phyloP scores from a whole-genome alignment of 768 basidiomycete species.

The Lentinula sp. region DNA sequence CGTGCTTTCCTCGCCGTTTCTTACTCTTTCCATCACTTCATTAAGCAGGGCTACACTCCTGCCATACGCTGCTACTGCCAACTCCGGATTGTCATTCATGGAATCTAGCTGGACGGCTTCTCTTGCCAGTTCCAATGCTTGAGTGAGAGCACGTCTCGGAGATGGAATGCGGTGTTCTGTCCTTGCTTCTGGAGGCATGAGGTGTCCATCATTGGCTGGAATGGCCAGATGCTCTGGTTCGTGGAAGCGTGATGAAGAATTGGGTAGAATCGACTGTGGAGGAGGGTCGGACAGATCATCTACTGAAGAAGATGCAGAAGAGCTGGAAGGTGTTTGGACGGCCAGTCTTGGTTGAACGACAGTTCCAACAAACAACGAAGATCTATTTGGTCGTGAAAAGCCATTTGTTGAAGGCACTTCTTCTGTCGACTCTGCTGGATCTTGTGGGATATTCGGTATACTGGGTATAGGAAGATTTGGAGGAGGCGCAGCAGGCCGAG shows the following conservation, averaged over 20 bases:
- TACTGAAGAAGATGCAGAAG: conserved; percentile 21
- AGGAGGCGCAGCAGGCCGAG: conserved; percentile 64
- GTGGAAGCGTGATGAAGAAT: conserved; percentile 25
- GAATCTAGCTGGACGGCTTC: conserved; percentile 87
- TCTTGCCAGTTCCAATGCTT: conserved; percentile 81
- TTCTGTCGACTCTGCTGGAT: neutral
- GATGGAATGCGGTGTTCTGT: conserved; percentile 59
- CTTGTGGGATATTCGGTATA: conserved; percentile 35
- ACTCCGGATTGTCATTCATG: conserved; percentile 82
- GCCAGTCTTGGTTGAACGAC: conserved; percentile 52
- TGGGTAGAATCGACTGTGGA: conserved; percentile 44
- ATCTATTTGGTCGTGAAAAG: conserved; percentile 6
- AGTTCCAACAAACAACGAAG: conserved; percentile 25
- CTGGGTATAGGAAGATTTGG: conserved; percentile 72
- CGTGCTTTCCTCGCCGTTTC: conserved; percentile 76
- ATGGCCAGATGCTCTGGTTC: conserved; percentile 16
- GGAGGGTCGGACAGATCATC: conserved; percentile 55
- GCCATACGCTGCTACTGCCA: conserved; percentile 84
- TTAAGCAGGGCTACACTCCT: conserved; percentile 81
- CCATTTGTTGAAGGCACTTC: neutral
- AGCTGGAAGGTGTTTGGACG: conserved; percentile 50
- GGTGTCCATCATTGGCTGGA: conserved; percentile 26
- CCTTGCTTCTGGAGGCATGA: conserved; percentile 34
- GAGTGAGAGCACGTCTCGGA: conserved; percentile 80
- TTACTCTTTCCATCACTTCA: conserved; percentile 90